A percentile compares a stretch with the other conserved stretches of the same genome.
phyloP scores from a whole-genome alignment of 2,329 filamentous ascomycete genomes.

The Tolypocladium album region DNA sequence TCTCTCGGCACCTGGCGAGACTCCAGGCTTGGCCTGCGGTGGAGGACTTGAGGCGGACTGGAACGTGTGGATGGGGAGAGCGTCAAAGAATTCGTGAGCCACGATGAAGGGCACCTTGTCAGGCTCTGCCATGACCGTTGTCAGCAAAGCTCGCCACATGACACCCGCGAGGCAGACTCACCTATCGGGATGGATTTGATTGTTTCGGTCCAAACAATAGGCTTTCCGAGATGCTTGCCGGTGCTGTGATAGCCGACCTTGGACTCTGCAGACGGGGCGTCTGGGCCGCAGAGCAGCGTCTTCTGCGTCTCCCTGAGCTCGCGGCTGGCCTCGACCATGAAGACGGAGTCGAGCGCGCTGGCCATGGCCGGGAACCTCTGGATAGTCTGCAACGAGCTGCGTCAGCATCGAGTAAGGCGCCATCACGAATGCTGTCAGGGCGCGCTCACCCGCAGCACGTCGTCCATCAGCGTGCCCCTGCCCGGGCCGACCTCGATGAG shows the following conservation, averaged over 20 bases:
- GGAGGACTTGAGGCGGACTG: slow-evolving; percentile 50
- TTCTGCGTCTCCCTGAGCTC: slow-evolving; percentile 70
- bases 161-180: slow-evolving; percentile 21
- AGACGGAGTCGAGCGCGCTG: slow-evolving; percentile 71
- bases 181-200: slow-evolving; percentile 69
- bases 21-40: slow-evolving; percentile 7
- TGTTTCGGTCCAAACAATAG: slow-evolving; percentile 87
- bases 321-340: slow-evolving; percentile 88
- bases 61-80: slow-evolving; percentile 91
- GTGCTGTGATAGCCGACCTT: slow-evolving; percentile 63
- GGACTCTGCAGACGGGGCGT: slow-evolving; percentile 56
- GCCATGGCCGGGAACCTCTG: slow-evolving; percentile 71
- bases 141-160: not conserved
- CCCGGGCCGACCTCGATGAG: slow-evolving; percentile 92
- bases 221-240: slow-evolving; percentile 62
- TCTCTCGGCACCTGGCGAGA: slow-evolving; percentile 25
- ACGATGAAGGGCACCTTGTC: slow-evolving; percentile 82
- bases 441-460: slow-evolving; percentile 71
- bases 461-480: slow-evolving; percentile 91
- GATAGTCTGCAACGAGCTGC: slow-evolving; percentile 50
- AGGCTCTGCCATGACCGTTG: slow-evolving; percentile 31
- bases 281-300: slow-evolving; percentile 65
- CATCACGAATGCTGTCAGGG: not conserved
- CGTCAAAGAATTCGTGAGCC: slow-evolving; percentile 97
- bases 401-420: slow-evolving; percentile 1